Evolutionary conservation across 805 yeast species (phyloP), one percentile per base, ranked within the genome.

Genomic region (Wickerhamiella spandovensis): DNA sequence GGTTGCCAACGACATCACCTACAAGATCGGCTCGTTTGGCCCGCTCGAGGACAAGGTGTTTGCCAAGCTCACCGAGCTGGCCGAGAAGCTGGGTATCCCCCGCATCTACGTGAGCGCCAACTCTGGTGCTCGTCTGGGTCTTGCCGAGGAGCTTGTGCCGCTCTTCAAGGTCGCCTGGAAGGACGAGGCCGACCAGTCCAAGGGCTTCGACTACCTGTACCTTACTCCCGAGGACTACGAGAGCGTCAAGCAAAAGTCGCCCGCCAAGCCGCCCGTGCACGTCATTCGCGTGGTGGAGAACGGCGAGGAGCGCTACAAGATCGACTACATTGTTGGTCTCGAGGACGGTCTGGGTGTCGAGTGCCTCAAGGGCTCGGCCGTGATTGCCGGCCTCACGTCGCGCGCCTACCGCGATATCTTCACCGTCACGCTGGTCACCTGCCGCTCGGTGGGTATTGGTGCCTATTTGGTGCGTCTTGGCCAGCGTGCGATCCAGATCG

Each of bases 401-500:
- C 82, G 87, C 67, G 98, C 98, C 20, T 92, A 92, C 78, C 84
- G 85, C 67, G 99, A 92, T 65, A 92, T 92, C 55, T 92, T 92
- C 74, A 92, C 99, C 20, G 79, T 89, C 53, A 90, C 98, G n/a
- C 75, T 92, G 67, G 98, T 92, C 50, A 92, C 98, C n/a, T 89
- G 97, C 73, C 82, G 99, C 76, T 89, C 97, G 48, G 99, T 92
- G 62, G 99, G 99, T 82, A 92, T 92, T 67, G 99, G 99, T 74
- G 99, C 99, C 44, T 92, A 92, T 66, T 76, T 92, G 66, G 98
- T 92, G 42, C 84, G 99, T 71, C 77, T 92, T 58, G 99, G 99
- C 63, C 97, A 92, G 76, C 84, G 99, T 75, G 95, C 97, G 43
- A 89, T 92, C 62, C 99, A 92, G 73, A 84, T 92, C 61, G 97